These are phyloP conservation scores for Astrephomene gubernaculifera DNA, from an alignment of 139 green algal species.

Conservation along the genomic window DNA sequence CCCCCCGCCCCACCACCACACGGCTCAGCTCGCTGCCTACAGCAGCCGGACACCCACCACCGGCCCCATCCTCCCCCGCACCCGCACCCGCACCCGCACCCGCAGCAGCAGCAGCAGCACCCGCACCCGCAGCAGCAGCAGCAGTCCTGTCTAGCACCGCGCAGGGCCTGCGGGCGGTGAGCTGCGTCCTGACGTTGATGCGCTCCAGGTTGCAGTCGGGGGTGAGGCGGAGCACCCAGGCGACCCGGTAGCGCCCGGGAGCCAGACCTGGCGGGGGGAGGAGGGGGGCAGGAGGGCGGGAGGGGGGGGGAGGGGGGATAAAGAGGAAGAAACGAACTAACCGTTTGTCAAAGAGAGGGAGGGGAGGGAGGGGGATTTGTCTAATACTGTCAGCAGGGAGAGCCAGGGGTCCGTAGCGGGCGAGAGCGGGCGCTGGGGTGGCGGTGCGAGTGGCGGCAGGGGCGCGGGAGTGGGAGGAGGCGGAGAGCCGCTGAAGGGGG, in stretches of 20 bases:
- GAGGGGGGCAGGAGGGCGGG: background rate
- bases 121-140: background rate
- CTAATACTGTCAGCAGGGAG: background rate
- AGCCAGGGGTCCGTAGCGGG: background rate
- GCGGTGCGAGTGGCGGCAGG: too few species aligned
- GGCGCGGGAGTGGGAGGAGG: too few species aligned
- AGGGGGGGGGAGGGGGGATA: background rate
- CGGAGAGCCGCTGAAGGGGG: too few species aligned
- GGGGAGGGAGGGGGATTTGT: background rate
- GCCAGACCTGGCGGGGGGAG: background rate
- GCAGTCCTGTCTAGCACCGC: background rate
- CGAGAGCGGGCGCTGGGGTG: background rate
- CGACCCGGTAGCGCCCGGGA: conserved; percentile 2
- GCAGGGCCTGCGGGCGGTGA: background rate
- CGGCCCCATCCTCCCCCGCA: background rate
- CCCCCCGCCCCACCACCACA: background rate
- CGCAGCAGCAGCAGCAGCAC: background rate
- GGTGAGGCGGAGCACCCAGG: background rate
- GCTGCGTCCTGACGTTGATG: background rate
- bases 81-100: background rate
- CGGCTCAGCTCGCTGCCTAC: background rate
- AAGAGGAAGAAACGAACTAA: background rate
- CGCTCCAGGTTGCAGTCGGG: background rate
- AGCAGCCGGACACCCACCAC: background rate
- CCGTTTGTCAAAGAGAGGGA: background rate